Percentiles rank a stretch among this genome's conserved stretches.
phyloP scores from a whole-genome alignment of 352 stramenopile species.

The Phytophthora chlamydospora region DNA sequence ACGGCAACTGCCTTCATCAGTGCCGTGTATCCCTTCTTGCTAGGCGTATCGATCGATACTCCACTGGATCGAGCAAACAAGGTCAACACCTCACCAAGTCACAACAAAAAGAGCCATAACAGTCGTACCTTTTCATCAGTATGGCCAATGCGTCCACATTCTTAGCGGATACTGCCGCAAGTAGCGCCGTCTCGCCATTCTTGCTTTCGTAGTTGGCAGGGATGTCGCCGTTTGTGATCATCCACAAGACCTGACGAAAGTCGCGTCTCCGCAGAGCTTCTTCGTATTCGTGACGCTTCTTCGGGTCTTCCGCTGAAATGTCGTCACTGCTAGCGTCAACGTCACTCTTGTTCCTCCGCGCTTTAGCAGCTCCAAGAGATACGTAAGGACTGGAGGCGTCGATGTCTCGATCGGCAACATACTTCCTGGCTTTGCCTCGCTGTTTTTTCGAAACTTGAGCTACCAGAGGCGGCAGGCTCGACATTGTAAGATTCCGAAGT shows the following conservation, averaged over 20 bases:
- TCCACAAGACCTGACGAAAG: slow-evolving; percentile 68
- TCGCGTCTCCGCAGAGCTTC: slow-evolving; percentile 62
- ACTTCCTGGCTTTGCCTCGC: slow-evolving; percentile 28
- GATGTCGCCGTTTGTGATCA: slow-evolving; percentile 68
- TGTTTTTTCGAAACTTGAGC: slow-evolving; percentile 23
- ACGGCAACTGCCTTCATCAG: slow-evolving; percentile 79
- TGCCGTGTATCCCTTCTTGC: slow-evolving; percentile 65
- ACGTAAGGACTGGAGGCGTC: slow-evolving; percentile 14
- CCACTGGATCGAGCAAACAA: slow-evolving; percentile 31
- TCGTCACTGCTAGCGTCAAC: background rate
- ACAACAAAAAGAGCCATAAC: background rate
- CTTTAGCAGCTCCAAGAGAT: background rate
- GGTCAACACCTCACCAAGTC: background rate
- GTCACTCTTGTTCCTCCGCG: slow-evolving; percentile 10
- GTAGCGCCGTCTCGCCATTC: slow-evolving; percentile 62
- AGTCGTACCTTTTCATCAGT: slow-evolving; percentile 51
- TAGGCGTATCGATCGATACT: slow-evolving; percentile 60
- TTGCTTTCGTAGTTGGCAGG: slow-evolving; percentile 54
- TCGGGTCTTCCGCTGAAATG: background rate
- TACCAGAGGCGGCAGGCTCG: slow-evolving; percentile 18
- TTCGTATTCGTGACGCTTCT: slow-evolving; percentile 46
- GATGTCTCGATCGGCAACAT: slow-evolving; percentile 3
- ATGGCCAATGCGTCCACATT: slow-evolving; percentile 44
- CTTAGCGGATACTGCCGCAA: slow-evolving; percentile 61
- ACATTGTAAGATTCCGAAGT: slow-evolving; percentile 13